These are phyloP conservation scores for Yamadazyma epiphylla DNA, from an alignment of 1,139 yeast species.

Conservation along the genomic window DNA sequence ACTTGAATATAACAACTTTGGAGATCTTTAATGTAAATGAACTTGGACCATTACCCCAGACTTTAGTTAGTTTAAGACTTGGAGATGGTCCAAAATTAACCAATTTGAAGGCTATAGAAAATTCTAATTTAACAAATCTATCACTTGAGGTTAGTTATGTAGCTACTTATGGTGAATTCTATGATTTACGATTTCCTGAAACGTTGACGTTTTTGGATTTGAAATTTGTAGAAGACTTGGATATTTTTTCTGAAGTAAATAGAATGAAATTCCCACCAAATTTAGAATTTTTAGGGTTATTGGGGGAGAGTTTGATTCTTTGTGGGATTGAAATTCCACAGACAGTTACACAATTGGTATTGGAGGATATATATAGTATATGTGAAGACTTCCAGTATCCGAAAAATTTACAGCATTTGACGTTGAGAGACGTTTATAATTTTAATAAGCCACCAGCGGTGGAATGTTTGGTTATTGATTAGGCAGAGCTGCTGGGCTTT, in stretches of 20 bases:
- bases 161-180: constrained; percentile 6
- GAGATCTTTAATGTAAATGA: constrained; percentile 7
- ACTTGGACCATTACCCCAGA: constrained; percentile 4
- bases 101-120: constrained; percentile 4
- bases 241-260: constrained; percentile 8
- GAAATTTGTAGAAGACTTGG: constrained; percentile 5
- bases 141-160: constrained; percentile 3
- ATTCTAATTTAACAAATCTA: constrained; percentile 3
- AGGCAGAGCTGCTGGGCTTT: no score
- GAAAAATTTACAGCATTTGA: no score
- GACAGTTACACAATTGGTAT: constrained; percentile 2
- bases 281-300: constrained; percentile 4
- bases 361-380: constrained; percentile 3
- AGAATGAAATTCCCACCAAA: constrained; percentile 4
- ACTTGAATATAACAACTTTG: constrained; percentile 4
- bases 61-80: constrained; percentile 4
- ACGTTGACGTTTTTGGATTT: constrained; percentile 3
- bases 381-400: constrained; percentile 4
- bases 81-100: constrained; percentile 7
- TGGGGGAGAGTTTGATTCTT: constrained; percentile 8
- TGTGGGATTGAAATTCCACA: constrained; percentile 5
- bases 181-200: constrained; percentile 5
- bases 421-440: no score
- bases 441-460: no score
- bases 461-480: no score